These are phyloP conservation scores for Oryza glumipatula DNA, from an alignment of 176 grass and related monocot species.

Conservation along the genomic window DNA sequence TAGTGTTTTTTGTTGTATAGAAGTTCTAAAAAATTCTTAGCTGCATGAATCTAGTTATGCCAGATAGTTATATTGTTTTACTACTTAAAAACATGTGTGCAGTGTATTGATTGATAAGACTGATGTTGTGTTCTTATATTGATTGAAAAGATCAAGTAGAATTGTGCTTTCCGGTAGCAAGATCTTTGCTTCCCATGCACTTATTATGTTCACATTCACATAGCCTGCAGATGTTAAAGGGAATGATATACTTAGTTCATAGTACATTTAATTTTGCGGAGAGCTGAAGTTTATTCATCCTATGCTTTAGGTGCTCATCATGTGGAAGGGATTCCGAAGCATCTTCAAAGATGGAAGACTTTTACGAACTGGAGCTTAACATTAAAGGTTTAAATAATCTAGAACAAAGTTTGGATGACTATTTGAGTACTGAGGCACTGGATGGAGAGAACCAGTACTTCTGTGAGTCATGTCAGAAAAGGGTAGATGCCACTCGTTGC, in stretches of 20 bases:
- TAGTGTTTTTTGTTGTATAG: neutral
- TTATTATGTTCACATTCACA: slow-evolving; percentile 22
- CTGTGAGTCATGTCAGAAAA: slow-evolving; percentile 78
- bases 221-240: neutral
- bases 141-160: slow-evolving; percentile 15
- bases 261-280: slow-evolving; percentile 30
- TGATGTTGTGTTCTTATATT: slow-evolving; percentile 2
- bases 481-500: slow-evolving; percentile 87
- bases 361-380: slow-evolving; percentile 97
- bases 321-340: slow-evolving; percentile 94
- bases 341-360: slow-evolving; percentile 97
- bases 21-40: neutral
- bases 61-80: slow-evolving; percentile 23
- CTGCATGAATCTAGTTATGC: neutral
- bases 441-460: slow-evolving; percentile 96
- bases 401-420: slow-evolving; percentile 93
- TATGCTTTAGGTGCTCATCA: slow-evolving; percentile 76
- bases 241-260: slow-evolving; percentile 18
- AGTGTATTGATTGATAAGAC: neutral
- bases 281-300: slow-evolving; percentile 35
- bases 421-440: slow-evolving; percentile 81
- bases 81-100: neutral
- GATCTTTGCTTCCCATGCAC: slow-evolving; percentile 19
- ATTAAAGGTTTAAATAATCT: slow-evolving; percentile 94
- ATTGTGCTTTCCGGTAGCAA: too few relatives aligned